Evolutionary conservation across 1,284 basidiomycete genomes (phyloP), one percentile per base, ranked within the genome.

Genomic region (Inonotus hispidus): DNA sequence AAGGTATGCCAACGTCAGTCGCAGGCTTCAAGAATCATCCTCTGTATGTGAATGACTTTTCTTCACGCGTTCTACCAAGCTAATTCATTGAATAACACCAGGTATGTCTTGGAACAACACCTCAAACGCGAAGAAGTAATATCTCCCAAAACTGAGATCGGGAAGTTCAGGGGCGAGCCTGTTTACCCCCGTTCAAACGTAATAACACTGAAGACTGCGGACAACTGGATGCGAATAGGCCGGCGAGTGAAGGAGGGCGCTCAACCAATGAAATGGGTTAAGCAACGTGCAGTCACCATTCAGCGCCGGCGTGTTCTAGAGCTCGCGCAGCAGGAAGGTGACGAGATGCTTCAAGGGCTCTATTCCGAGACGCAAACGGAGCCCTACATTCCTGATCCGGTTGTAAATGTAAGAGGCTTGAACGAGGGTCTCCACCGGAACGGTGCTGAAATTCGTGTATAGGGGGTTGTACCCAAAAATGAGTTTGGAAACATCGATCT

Each of bases 401-500:
- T 99, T 39, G 73, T 87, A 53, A 82, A 96, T 73, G 94, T 95
- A 64, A 73, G 85, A 77, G 38, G 63, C 19, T 52, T 13, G 3
- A 21, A 8, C 49, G 45, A 53, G 66, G n/a, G 4, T 13, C 2
- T 50, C 23, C 38, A 2, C n/a, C n/a, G 45, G 10, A 21, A 37
- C 35, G 16, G 16, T 3, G 25, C 41, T 57, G 46, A 35, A 27
- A 58, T 16, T 13, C 59, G 66, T 57, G 59, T 59, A 21, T 68
- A 98, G 91, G 96, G 97, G 21, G 85, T 84, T 70, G 84, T 99
- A 41, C 95, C 95, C 3, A 95, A 91, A 74, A 99, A 99, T 68
- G 85, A 89, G 64, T 99, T 97, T 71, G 97, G 97, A 21, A 98
- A 98, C 71, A 92, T 99, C 65, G 96, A 99, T 75, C 76, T 99